Evolutionary conservation across 345 rosid species (phyloP), one percentile per base, ranked within the genome.

Genomic region (Hibiscus mutabilis): DNA sequence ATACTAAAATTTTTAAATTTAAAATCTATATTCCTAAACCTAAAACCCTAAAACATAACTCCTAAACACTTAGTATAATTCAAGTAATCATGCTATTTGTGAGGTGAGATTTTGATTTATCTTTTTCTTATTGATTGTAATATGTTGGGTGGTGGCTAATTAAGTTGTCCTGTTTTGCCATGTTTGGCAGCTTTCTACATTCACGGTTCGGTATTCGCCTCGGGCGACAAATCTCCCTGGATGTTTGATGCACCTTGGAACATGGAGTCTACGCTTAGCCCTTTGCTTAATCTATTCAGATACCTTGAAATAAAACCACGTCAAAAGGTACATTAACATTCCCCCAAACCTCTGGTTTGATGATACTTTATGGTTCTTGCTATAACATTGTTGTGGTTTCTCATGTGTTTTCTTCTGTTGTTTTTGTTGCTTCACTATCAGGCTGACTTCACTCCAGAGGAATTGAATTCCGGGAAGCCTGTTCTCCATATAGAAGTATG

Each of bases 371-470:
- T 56, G 6, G 53, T 14, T 4, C 6, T 66, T 46, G 35, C 40
- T 25, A 46, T 14, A 15, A 25, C 19, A n/a, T 66, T 25, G 21
- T 16, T 66, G 37, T 47, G 24, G 22, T 25, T 66, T 66, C 58
- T 47, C 25, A 47, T 24, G 37, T 22, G 6, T 5, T 21, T 7
- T 37, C 4, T 55, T 22, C 6, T 37, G 60, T 7, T 75, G 15
- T 46, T 57, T 33, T 67, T 0, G 24, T 19, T 58, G 58, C 19
- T 24, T 31, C 18, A 29, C 33, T 19, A 62, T 52, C 78, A 83
- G 84, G 84, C 84, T 18, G 82, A 77, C 22, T 83, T 80, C 67
- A 66, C 77, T 11, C 86, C 82, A 7, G 77, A 72, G 70, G 84
- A 83, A 68, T 74, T 80, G 40, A 47, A 70, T 73, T 73, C 81